phyloP scores from a whole-genome alignment of 352 stramenopile species.

The Aphanomyces invadans region DNA sequence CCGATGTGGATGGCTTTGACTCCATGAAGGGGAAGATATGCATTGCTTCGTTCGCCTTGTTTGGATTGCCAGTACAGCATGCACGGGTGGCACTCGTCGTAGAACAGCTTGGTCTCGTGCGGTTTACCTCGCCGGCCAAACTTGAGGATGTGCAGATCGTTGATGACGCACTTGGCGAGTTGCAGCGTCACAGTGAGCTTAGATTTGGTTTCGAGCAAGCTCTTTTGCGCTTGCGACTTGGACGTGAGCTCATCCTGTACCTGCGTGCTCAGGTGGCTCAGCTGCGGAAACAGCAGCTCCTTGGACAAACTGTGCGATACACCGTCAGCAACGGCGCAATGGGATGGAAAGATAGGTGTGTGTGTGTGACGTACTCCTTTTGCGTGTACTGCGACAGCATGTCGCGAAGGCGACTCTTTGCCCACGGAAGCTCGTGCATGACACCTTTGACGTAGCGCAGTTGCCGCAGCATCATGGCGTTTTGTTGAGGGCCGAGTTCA shows the following conservation, averaged over 20 bases:
- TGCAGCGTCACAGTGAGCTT: constrained; percentile 62
- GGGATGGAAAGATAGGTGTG: neutral
- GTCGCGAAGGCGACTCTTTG: constrained; percentile 56
- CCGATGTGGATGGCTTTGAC: constrained; percentile 19
- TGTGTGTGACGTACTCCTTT: constrained; percentile 32
- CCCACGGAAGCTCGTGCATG: constrained; percentile 80
- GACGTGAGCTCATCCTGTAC: constrained; percentile 50
- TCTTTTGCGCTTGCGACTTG: constrained; percentile 39
- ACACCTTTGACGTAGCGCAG: constrained; percentile 75
- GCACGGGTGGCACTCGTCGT: constrained; percentile 54
- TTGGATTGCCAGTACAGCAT: constrained; percentile 70
- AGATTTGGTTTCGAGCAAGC: constrained; percentile 31
- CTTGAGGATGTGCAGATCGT: constrained; percentile 60
- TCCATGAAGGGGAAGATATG: constrained; percentile 44
- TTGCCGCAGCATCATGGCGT: constrained; percentile 71
- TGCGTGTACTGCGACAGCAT: constrained; percentile 61
- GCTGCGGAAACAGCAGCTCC: constrained; percentile 66
- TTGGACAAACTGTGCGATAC: constrained; percentile 43
- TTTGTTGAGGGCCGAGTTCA: constrained; percentile 57
- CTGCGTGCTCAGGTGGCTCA: constrained; percentile 57
- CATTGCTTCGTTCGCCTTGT: constrained; percentile 57
- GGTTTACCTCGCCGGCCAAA: constrained; percentile 61
- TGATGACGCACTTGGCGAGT: constrained; percentile 52
- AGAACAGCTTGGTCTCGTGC: constrained; percentile 61
- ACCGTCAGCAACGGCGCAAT: too few relatives aligned